These are phyloP conservation scores for Candida maesae DNA, from an alignment of 805 yeast species.

Conservation along the genomic window DNA sequence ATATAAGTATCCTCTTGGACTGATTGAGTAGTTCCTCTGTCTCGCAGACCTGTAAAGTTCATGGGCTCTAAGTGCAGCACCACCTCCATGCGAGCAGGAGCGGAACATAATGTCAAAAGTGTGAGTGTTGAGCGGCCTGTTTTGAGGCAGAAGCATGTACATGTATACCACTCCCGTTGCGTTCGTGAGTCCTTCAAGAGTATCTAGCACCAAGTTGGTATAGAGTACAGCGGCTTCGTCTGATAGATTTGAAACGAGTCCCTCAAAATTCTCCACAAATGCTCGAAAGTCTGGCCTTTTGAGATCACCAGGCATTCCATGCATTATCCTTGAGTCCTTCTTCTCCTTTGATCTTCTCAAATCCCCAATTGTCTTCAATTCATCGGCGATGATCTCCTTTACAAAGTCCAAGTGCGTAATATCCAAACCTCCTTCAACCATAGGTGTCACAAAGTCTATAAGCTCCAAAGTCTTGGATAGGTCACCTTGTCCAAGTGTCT, in stretches of 20 bases:
- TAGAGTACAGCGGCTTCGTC: slow-evolving; percentile 6
- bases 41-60: slow-evolving; percentile 10
- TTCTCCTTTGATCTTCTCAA: slow-evolving; percentile 5
- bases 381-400: slow-evolving; percentile 2
- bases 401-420: slow-evolving; percentile 16
- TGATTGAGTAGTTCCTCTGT: too few relatives aligned
- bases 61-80: too few relatives aligned
- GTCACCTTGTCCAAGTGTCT: background rate
- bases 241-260: background rate
- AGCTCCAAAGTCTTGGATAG: background rate
- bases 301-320: slow-evolving; percentile 5
- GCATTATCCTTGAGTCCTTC: background rate
- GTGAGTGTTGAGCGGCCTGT: background rate
- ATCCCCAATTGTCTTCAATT: slow-evolving; percentile 7
- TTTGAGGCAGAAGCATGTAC: slow-evolving; percentile 11
- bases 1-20: too few relatives aligned
- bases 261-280: background rate
- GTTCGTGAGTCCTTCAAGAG: slow-evolving; percentile 14
- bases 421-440: background rate
- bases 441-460: slow-evolving; percentile 1
- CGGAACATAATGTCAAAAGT: slow-evolving; percentile 15
- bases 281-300: slow-evolving; percentile 20
- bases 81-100: slow-evolving; percentile 17
- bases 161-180: slow-evolving; percentile 19
- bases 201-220: slow-evolving; percentile 10